These are phyloP conservation scores for Candida pseudoglaebosa DNA, from an alignment of 805 yeast genomes.

Conservation along the genomic window DNA sequence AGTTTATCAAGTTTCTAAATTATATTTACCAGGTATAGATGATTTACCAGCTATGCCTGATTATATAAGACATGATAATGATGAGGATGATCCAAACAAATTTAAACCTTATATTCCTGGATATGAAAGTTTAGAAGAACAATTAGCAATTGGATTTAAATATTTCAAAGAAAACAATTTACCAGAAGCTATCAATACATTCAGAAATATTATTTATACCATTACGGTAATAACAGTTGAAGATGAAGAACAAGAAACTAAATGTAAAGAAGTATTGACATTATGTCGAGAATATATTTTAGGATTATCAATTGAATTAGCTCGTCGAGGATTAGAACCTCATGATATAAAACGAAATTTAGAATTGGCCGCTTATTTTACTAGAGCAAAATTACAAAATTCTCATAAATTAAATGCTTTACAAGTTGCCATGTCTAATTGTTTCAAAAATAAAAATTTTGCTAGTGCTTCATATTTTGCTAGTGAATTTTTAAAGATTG, in stretches of 20 bases:
- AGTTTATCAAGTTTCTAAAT: constrained; percentile 75
- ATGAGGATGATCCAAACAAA: constrained; percentile 48
- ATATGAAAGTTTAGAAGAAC: constrained; percentile 56
- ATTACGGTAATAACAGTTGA: constrained; percentile 68
- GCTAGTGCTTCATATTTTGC: constrained; percentile 91
- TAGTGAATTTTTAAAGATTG: constrained; percentile 67
- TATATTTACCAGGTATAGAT: constrained; percentile 67
- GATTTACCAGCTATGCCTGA: constrained; percentile 69
- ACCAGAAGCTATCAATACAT: constrained; percentile 71
- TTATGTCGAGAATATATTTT: constrained; percentile 86
- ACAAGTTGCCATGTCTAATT: constrained; percentile 92
- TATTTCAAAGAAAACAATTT: constrained; percentile 80
- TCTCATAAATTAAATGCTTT: constrained; percentile 84
- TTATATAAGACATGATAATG: constrained; percentile 62
- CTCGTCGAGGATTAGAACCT: constrained; percentile 76
- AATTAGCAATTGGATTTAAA: constrained; percentile 71
- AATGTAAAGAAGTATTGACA: constrained; percentile 64
- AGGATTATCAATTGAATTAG: constrained; percentile 87
- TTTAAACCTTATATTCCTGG: constrained; percentile 71
- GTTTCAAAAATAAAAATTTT: constrained; percentile 83
- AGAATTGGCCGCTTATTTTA: constrained; percentile 94
- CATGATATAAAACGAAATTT: constrained; percentile 77
- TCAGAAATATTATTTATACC: constrained; percentile 77
- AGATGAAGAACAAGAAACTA: constrained; percentile 69
- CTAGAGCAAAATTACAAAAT: constrained; percentile 75